Evolutionary conservation across 257 asterid genomes (phyloP), one percentile per base, ranked within the genome.

Genomic region (Penstemon davidsonii): DNA sequence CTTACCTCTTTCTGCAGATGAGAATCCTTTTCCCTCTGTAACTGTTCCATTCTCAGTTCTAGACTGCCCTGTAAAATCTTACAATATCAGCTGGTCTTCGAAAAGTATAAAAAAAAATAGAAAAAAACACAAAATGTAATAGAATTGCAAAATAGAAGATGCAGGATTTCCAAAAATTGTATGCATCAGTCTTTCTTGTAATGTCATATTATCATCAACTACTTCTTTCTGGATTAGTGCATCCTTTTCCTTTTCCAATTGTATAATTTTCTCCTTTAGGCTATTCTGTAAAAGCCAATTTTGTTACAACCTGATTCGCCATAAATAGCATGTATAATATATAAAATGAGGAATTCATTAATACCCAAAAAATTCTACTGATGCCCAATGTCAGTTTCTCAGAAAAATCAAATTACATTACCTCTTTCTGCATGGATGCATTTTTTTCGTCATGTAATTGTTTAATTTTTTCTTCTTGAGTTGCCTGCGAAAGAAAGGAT

Each of bases 171-270:
- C 74, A 67, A 73, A 64, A 19, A 25, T 25, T 56, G 50, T 51
- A 25, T 9, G 49, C 59, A 38, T 43, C 37, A 69, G 25, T 10
- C 8, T 47, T 8, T 58, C 51, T 56, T 47, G 57, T n/a, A 67
- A n/a, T 55, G 69, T 25, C 36, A 62, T 9, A 37, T 19, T 58
- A 52, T 54, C 56, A 52, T 54, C 56, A 6, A 65, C 77, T 71
- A 89, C 96, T 95, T 79, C 83, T 76, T 82, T 84, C 65, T 68
- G 78, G 74, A 79, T 45, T 46, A 74, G 68, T n/a, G 71, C 75
- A 57, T 74, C 80, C 10, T 78, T 86, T 73, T 86, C 86, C 69
- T 70, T 78, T 49, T 81, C 82, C 82, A 82, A 68, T 68, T 77
- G 82, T 33, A 67, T 25, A 45, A 80, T 74, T 68, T 70, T 82